A percentile compares a stretch with the other conserved stretches of the same genome.
phyloP scores from a whole-genome alignment of 352 stramenopile genomes.

The Pythium diclinum region DNA sequence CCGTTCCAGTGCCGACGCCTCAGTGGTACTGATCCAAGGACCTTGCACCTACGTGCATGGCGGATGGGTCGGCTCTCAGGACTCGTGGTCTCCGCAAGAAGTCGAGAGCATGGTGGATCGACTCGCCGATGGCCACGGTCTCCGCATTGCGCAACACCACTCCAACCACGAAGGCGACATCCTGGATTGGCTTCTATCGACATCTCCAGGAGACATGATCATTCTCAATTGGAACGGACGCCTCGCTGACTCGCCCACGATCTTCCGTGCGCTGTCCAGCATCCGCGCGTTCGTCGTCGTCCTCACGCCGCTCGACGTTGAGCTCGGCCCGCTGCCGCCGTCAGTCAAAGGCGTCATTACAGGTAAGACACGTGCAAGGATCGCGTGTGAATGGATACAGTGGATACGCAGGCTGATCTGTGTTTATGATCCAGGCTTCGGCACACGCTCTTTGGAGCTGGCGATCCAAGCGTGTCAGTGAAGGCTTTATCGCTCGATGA shows the following conservation, averaged over 20 bases:
- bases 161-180: slow-evolving; percentile 38
- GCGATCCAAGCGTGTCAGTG: slow-evolving; percentile 19
- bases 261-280: slow-evolving; percentile 33
- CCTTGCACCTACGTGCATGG: slow-evolving; percentile 21
- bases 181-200: slow-evolving; percentile 30
- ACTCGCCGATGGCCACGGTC: slow-evolving; percentile 5
- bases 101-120: not conserved
- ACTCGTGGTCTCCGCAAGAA: not conserved
- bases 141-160: slow-evolving; percentile 14
- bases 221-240: slow-evolving; percentile 43
- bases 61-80: slow-evolving; percentile 8
- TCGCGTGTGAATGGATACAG: too few relatives aligned
- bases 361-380: too few relatives aligned
- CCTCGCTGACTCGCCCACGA: slow-evolving; percentile 32
- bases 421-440: slow-evolving; percentile 12
- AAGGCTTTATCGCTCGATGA: not conserved
- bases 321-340: slow-evolving; percentile 32
- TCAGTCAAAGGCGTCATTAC: slow-evolving; percentile 37
- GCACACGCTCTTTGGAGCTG: slow-evolving; percentile 7
- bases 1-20: not conserved
- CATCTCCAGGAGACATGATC: slow-evolving; percentile 22
- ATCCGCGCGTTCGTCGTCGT: slow-evolving; percentile 34
- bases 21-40: slow-evolving; percentile 13
- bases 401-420: not conserved
- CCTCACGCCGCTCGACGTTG: slow-evolving; percentile 31